Evolutionary conservation across 2,329 filamentous ascomycete species (phyloP), one percentile per base, ranked within the genome.

Genomic region (Lecanicillium sp.): DNA sequence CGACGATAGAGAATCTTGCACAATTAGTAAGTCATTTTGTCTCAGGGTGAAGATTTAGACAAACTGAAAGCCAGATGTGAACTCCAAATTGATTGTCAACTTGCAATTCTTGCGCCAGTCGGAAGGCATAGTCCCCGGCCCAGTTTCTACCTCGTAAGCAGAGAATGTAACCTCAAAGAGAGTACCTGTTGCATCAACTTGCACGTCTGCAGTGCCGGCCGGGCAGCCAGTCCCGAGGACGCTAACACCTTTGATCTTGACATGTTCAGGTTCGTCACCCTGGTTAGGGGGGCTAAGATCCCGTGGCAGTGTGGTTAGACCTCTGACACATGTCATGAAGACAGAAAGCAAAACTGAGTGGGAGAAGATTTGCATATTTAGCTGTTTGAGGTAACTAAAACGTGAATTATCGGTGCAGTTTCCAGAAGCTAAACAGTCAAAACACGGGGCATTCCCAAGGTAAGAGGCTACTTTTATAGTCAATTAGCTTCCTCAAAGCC

Each of bases 21-120:
- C 5, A 37, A 22, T 15, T 6, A 29, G 11, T 14, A 2, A 31
- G 17, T 20, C 13, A 19, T 7, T n/a, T 4, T 17, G 17, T 5
- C 4, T n/a, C 9, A 6, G 13, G 14, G 6, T 12, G 30, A 17
- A 15, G n/a, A 6, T 14, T 14, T 7, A 1, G 13, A 32, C 48
- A 12, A 38, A 52, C 50, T 52, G 50, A 40, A 43, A 52, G 6
- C 50, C 50, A n/a, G 38, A n/a, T 3, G 44, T 38, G 40, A 50
- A 52, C 32, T 51, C 44, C 33, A 50, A 37, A 33, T 52, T 52
- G 12, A 52, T 31, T 14, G 44, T 51, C 16, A 52, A 33, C 43
- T 50, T 51, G 46, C 50, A 52, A 42, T 52, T 52, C 43, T 49
- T 51, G 14, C 50, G 48, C 48, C 46, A 50, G 36, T 52, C 49